These are phyloP conservation scores for Tulasnella sp. DNA, from an alignment of 768 basidiomycete genomes.

Conservation along the genomic window DNA sequence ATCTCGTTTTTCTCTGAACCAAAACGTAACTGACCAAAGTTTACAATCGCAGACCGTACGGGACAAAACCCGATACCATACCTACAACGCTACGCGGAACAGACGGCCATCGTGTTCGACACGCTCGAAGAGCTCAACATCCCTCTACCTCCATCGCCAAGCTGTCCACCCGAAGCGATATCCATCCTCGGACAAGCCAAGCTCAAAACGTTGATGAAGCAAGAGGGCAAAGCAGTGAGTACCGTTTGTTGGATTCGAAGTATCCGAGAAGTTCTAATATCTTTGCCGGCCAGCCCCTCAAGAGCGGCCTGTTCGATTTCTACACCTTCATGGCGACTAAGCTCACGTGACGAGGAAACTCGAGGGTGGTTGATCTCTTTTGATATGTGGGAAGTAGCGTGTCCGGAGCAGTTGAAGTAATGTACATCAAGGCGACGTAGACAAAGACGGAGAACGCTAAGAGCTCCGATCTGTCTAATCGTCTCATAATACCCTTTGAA, in stretches of 20 bases:
- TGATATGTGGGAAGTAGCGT: background rate
- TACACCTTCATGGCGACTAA: background rate
- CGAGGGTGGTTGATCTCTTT: background rate
- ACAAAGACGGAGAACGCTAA: too few species aligned
- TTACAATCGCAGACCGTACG: background rate
- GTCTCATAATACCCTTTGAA: too few species aligned
- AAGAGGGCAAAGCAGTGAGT: background rate
- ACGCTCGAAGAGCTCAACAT: background rate
- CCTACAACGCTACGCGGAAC: slow-evolving; percentile 12
- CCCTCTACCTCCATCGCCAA: background rate
- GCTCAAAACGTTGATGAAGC: background rate
- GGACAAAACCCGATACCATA: slow-evolving; percentile 2
- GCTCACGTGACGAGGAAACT: background rate
- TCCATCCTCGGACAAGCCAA: background rate
- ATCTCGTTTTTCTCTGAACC: background rate
- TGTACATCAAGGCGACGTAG: background rate
- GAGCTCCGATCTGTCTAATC: too few species aligned
- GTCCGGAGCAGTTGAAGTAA: background rate
- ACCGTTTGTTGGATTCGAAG: background rate
- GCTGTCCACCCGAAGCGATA: background rate
- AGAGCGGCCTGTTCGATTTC: background rate
- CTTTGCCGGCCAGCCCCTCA: background rate
- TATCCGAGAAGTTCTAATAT: background rate
- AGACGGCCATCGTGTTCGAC: background rate
- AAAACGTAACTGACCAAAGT: background rate